Evolutionary conservation across 2,329 filamentous ascomycete species (phyloP).

Genomic region (Aspergillus amoenus): DNA sequence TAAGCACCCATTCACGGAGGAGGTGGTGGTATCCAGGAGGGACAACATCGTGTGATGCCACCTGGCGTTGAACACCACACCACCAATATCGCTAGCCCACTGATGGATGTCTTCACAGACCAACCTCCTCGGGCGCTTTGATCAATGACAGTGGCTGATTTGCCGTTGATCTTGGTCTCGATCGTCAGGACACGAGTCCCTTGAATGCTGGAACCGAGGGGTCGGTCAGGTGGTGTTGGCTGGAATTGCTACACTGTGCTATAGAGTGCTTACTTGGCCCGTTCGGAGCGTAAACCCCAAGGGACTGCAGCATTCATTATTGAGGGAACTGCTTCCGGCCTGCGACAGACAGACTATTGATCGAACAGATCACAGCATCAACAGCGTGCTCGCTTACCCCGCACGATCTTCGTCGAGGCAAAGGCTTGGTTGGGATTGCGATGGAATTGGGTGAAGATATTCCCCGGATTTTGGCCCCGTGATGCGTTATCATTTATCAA

Average conservation of each 20-base stretch:
- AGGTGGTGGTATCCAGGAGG: neutral
- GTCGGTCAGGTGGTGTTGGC: neutral
- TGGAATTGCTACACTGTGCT: neutral
- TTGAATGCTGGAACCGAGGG: neutral
- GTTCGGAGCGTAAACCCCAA: neutral
- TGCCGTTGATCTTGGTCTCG: neutral
- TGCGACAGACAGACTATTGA: neutral
- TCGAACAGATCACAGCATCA: constrained; percentile 4
- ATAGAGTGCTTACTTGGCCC: neutral
- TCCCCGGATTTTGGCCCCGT: constrained; percentile 4
- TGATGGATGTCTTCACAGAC: neutral
- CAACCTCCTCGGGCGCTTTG: neutral
- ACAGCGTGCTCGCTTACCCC: constrained; percentile 4
- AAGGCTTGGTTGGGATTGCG: constrained; percentile 2
- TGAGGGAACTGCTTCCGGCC: neutral
- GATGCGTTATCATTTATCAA: neutral
- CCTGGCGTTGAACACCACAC: neutral
- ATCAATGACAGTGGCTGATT: neutral
- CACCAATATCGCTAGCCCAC: neutral
- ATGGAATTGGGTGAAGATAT: neutral
- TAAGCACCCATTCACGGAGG: neutral
- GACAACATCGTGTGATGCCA: constrained; percentile 3
- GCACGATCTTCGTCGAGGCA: constrained; percentile 10
- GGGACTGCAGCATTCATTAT: neutral
- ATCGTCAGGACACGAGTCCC: neutral